Evolutionary conservation across 805 yeast species (phyloP), one percentile per base, ranked within the genome.

Genomic region (Yarrowia sp.): DNA sequence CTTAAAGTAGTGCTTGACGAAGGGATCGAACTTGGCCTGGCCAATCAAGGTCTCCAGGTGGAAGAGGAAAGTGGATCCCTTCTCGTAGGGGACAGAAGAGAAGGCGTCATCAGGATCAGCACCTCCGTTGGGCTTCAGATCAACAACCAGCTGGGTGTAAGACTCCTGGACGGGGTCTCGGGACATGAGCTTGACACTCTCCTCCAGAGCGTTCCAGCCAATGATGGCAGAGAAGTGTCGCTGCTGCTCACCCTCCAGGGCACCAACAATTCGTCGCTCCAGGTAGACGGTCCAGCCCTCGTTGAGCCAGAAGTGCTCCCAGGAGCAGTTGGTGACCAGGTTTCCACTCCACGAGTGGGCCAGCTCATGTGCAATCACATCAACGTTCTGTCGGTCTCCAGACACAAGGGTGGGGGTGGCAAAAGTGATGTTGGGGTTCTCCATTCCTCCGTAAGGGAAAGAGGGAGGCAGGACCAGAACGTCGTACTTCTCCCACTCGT

Each of bases 241-340:
- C 49, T 85, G 82, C 39, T 86, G 78, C 73, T 90, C 94, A 30
- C 95, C 97, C 74, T 91, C 91, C n/a, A 91, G 76, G 15, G 82
- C 84, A 17, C 90, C 96, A 36, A 86, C 80, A 69, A 92, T 92
- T 73, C 97, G 82, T 76, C 97, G 85, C 78, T 92, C 97, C 43
- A 92, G 78, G 76, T 92, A 92, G 46, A 92, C 97, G 7, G 97
- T 92, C 97, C 97, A 92, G 43, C 97, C 97, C 80, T 92, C 97
- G 76, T 92, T 92, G 72, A 92, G 84, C 95, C 96, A 92, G 77
- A 92, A 92, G 79, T 92, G 96, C 75, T 91, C 93, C 95, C 97
- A 92, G 0, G 95, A 89, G 73, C 89, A 86, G 77, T 91, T 92
- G 36, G 97, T 92, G 49, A 92, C 97, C 71, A 92, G 83, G 75